A percentile compares a stretch with the other conserved stretches of the same genome.
Evolutionary conservation across 305 asterid species (phyloP).

Genomic region (Caryopteris hybrid): DNA sequence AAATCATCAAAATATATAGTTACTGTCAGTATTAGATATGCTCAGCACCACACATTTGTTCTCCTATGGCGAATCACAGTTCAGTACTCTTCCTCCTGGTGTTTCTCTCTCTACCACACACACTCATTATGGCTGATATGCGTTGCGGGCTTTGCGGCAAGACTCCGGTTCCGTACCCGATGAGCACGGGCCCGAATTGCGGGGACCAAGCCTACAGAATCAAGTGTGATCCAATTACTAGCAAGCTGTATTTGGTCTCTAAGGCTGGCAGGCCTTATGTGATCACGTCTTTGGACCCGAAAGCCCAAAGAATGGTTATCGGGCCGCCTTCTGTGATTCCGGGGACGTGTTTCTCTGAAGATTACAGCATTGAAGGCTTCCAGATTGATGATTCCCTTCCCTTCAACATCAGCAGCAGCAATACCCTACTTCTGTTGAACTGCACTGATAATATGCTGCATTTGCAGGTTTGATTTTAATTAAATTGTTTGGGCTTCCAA

Average conservation of each 20-base stretch:
- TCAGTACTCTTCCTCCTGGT: neutral
- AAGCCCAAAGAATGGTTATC: constrained; percentile 33
- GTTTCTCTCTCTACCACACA: constrained; percentile 1
- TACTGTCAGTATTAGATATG: no score
- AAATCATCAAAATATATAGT: neutral
- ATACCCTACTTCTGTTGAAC: constrained; percentile 41
- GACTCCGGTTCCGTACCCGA: constrained; percentile 47
- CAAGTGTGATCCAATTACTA: constrained; percentile 27
- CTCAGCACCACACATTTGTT: no score
- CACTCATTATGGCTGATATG: constrained; percentile 1
- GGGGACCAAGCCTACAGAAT: constrained; percentile 49
- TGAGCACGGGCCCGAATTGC: constrained; percentile 44
- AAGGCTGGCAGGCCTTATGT: constrained; percentile 26
- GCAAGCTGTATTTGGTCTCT: constrained; percentile 35
- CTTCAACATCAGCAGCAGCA: constrained; percentile 50
- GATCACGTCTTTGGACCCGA: constrained; percentile 35
- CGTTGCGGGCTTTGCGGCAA: constrained; percentile 47
- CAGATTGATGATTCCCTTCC: constrained; percentile 43
- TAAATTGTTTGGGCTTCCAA: neutral
- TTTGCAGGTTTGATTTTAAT: constrained; percentile 28
- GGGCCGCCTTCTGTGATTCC: constrained; percentile 28
- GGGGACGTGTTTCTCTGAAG: constrained; percentile 38
- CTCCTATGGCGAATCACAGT: no score
- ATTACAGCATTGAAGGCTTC: constrained; percentile 37
- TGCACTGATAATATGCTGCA: constrained; percentile 58